These are phyloP conservation scores for Neofusicoccum kwambonambiense DNA, from an alignment of 2,329 filamentous ascomycete genomes.

Conservation along the genomic window DNA sequence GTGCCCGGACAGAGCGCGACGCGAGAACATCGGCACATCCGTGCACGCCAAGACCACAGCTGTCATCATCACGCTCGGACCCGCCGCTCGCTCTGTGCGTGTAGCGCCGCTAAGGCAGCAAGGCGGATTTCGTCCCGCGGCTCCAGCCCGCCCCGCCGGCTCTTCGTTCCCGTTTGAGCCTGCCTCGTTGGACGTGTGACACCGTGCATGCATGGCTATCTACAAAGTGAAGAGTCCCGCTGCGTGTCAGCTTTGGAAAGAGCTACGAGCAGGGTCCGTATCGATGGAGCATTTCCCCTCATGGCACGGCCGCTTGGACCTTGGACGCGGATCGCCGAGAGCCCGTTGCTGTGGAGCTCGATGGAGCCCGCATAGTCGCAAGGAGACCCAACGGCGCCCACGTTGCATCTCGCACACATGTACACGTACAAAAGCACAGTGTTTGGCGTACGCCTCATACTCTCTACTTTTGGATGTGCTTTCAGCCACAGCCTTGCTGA, in stretches of 20 bases:
- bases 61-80: constrained; percentile 1
- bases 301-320: neutral
- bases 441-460: neutral
- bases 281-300: neutral
- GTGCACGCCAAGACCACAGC: constrained; percentile 10
- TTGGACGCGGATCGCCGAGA: constrained; percentile 5
- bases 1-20: constrained; percentile 15
- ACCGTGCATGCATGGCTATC: neutral
- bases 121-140: neutral
- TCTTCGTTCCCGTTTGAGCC: neutral
- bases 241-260: neutral
- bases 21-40: neutral
- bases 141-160: neutral
- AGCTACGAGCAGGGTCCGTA: neutral
- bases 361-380: neutral
- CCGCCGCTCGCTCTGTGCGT: neutral
- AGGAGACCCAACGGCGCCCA: neutral
- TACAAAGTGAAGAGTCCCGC: neutral
- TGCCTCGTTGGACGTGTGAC: neutral
- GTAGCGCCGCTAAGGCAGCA: neutral
- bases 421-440: neutral
- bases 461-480: neutral
- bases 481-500: neutral
- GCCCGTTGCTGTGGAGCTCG: neutral
- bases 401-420: neutral